Percentiles rank a stretch among this genome's conserved stretches.
phyloP scores from a whole-genome alignment of 2,329 filamentous ascomycete species.

The Pseudofabraea citricarpa region DNA sequence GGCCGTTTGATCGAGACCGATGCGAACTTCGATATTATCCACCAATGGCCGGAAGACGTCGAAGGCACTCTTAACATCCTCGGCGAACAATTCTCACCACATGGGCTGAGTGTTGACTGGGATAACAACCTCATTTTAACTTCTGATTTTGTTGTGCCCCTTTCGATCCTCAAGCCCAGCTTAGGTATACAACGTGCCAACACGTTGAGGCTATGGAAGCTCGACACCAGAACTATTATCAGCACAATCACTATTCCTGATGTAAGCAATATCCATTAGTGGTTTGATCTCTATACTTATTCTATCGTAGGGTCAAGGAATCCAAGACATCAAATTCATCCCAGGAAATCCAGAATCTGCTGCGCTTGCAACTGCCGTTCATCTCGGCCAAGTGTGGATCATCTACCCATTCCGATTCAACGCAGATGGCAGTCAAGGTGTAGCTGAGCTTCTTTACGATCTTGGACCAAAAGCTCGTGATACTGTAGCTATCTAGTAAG shows the following conservation, averaged over 20 bases:
- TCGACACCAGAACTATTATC: slow-evolving; percentile 47
- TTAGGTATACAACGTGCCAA: slow-evolving; percentile 48
- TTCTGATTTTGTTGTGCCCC: slow-evolving; percentile 57
- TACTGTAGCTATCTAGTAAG: slow-evolving; percentile 51
- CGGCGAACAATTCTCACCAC: slow-evolving; percentile 55
- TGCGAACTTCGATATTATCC: slow-evolving; percentile 53
- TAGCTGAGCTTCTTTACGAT: slow-evolving; percentile 53
- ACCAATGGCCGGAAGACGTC: slow-evolving; percentile 57
- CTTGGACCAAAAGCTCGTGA: slow-evolving; percentile 52
- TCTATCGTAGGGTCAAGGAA: slow-evolving; percentile 44
- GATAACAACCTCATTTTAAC: slow-evolving; percentile 53
- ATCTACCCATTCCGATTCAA: slow-evolving; percentile 58
- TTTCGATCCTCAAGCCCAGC: slow-evolving; percentile 56
- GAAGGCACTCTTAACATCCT: slow-evolving; percentile 49
- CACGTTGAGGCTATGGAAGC: slow-evolving; percentile 56
- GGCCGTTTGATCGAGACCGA: slow-evolving; percentile 59
- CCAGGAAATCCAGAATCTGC: slow-evolving; percentile 53
- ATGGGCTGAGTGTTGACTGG: slow-evolving; percentile 54
- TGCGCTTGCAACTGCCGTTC: slow-evolving; percentile 55
- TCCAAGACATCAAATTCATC: slow-evolving; percentile 63
- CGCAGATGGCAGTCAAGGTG: slow-evolving; percentile 49
- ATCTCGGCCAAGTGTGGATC: slow-evolving; percentile 57
- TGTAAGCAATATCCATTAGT: slow-evolving; percentile 26
- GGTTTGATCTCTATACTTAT: background rate
- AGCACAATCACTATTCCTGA: slow-evolving; percentile 57